Evolutionary conservation across 306 rosid species (phyloP), one percentile per base, ranked within the genome.

Genomic region (Begonia fuchsioides): DNA sequence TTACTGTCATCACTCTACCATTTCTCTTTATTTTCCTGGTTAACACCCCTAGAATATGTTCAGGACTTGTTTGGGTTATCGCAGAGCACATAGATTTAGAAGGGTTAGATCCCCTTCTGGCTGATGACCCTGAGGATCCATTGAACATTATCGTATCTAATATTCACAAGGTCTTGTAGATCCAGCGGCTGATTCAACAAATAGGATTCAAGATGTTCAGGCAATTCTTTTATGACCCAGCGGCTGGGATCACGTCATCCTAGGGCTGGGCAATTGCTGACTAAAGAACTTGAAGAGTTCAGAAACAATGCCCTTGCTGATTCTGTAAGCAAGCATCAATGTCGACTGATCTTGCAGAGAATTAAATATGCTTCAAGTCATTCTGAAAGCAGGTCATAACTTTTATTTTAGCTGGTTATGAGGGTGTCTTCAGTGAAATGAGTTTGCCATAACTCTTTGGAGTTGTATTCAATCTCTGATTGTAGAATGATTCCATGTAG

Each of bases 271-370:
- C 85, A 75, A 59, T 64, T 90, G 64, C 61, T 90, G 49, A 73
- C 72, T 43, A 90, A 85, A 76, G 98, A 90, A 74, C 93, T 90
- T 49, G 98, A 85, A 68, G 98, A 90, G 66, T 90, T 81, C 63
- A 76, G 96, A 75, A 71, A 0, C 59, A 62, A 58, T 71, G 65
- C 58, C 60, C 43, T 64, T 69, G 95, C 94, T 59, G 98, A 90
- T 79, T 90, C 98, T 57, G 98, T 90, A 45, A 82, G 83, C 79
- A 90, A 85, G 84, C 98, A 90, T 63, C 98, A 90, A 59, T 73
- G 81, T 44, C 95, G 96, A 54, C 56, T 90, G 63, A 90, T 90
- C 61, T 73, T 85, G 70, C 98, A 85, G 75, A 90, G 94, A 73
- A 73, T 90, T 65, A 85, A 90, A 70, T 90, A 85, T 72, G 70